These are phyloP conservation scores for Fusarium algeriense DNA, from an alignment of 2,329 filamentous ascomycete species.

Conservation along the genomic window DNA sequence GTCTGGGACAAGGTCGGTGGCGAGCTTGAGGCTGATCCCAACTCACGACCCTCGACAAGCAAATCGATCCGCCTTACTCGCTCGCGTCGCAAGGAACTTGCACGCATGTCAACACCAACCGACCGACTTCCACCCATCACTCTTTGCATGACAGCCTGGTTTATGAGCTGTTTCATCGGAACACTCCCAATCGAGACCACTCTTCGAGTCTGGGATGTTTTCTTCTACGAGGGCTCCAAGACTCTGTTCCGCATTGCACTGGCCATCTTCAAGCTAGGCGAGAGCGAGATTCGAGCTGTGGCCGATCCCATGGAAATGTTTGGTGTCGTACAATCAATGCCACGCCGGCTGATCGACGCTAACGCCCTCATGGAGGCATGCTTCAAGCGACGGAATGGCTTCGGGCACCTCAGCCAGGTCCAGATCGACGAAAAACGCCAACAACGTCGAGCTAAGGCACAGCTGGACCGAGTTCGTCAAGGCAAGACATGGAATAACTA, in stretches of 20 bases:
- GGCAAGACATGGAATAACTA: slow-evolving; percentile 50
- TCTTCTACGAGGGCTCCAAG: slow-evolving; percentile 95
- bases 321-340: slow-evolving; percentile 89
- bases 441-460: slow-evolving; percentile 71
- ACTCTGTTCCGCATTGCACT: slow-evolving; percentile 93
- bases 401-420: slow-evolving; percentile 84
- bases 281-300: slow-evolving; percentile 82
- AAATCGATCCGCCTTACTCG: slow-evolving; percentile 54
- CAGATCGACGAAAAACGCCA: slow-evolving; percentile 81
- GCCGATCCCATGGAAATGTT: slow-evolving; percentile 95
- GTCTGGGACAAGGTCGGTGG: slow-evolving; percentile 91
- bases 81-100: slow-evolving; percentile 55
- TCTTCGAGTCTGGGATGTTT: slow-evolving; percentile 92
- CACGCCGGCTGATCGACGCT: slow-evolving; percentile 83
- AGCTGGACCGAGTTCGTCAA: slow-evolving; percentile 54
- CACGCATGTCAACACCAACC: slow-evolving; percentile 54
- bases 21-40: slow-evolving; percentile 71
- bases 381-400: slow-evolving; percentile 82
- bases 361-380: slow-evolving; percentile 86
- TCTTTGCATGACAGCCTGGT: slow-evolving; percentile 94
- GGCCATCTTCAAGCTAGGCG: slow-evolving; percentile 90
- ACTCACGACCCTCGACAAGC: slow-evolving; percentile 53
- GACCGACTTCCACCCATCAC: slow-evolving; percentile 86
- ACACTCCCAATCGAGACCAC: slow-evolving; percentile 93
- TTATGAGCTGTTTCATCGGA: slow-evolving; percentile 97